Base-by-base conservation (phyloP, 257 asterid genomes). In the Capsicum chinense region DNA sequence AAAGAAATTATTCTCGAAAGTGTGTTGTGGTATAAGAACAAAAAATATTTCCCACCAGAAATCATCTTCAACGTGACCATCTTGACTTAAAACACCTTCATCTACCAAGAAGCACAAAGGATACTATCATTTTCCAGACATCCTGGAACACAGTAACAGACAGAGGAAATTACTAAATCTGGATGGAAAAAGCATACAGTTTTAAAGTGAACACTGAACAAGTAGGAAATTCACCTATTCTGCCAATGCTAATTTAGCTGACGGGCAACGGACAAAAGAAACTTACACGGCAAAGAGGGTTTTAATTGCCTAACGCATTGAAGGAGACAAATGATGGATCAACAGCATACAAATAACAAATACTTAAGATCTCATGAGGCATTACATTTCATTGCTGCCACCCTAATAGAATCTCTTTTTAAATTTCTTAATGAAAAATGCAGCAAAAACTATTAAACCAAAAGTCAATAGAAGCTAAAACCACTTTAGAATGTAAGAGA, bases 401-500 rank as follows among this genome's bases (percentile, higher is more conserved):
- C 66, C 8, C 50, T 16, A 13, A 48, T 15, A 66, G 59, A 82
- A 64, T 6, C 15, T 42, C 79, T 48, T 64, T 73, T 48, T 33
- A 37, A 66, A 64, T 11, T 26, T 42, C 79, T 48, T 50, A 35
- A 68, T 83, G 63, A 15, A 66, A 44, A 66, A 50, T 66, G 39
- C n/a, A 13, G 50, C 58, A 59, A n/a, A 73, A 37, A 54, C 50
- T 39, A 60, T 21, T 17, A 7, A 79, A 56, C 33, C 85, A 82
- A 47, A 63, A 17, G 56, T 64, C 82, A 26, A 37, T 52, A 59
- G 9, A 57, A 50, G 26, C 26, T 48, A 78, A 60, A 83, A 78
- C 79, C 79, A 64, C 47, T 82, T 82, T n/a, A 78, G 35, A 84
- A 54, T 78, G 59, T 10, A 37, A 74, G 56, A n/a, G 39, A 70